Evolutionary conservation across 2,329 filamentous ascomycete genomes (phyloP).

Genomic region (Tolypocladium paradoxum): DNA sequence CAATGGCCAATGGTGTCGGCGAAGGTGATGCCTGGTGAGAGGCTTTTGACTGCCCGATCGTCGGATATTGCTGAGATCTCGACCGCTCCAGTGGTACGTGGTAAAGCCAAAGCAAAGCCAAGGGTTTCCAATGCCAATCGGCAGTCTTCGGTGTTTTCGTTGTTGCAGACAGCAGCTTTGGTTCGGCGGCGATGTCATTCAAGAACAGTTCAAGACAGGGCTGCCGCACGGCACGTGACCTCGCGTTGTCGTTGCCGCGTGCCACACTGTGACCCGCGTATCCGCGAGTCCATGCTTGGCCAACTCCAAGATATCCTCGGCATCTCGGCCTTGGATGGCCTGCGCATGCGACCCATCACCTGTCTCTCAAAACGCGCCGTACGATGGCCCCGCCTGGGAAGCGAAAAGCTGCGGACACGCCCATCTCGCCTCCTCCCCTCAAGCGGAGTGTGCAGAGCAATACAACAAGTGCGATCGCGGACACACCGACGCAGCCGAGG

Average conservation of each 20-base stretch:
- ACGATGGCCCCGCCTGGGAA: conserved; percentile 19
- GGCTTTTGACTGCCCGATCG: background rate
- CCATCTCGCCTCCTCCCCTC: conserved; percentile 41
- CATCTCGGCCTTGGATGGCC: background rate
- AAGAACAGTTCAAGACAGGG: too few species aligned
- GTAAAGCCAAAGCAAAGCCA: background rate
- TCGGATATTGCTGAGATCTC: background rate
- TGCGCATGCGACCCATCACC: background rate
- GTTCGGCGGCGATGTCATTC: background rate
- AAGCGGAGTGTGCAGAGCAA: conserved; percentile 42
- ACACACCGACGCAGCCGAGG: background rate
- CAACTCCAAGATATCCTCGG: background rate
- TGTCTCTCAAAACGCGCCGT: background rate
- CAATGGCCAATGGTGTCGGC: background rate
- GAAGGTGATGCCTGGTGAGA: background rate
- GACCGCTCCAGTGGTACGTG: background rate
- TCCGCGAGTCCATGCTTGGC: background rate
- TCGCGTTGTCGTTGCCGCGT: conserved; percentile 13
- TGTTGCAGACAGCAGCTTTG: background rate
- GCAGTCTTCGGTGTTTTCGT: background rate
- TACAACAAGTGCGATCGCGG: conserved; percentile 33
- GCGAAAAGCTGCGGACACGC: conserved; percentile 25
- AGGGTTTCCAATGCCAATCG: background rate
- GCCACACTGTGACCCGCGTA: conserved; percentile 2
- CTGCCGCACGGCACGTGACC: conserved; percentile 17